Base-by-base conservation (phyloP, 2,329 filamentous ascomycete species). In the Colletotrichum endophyticum region DNA sequence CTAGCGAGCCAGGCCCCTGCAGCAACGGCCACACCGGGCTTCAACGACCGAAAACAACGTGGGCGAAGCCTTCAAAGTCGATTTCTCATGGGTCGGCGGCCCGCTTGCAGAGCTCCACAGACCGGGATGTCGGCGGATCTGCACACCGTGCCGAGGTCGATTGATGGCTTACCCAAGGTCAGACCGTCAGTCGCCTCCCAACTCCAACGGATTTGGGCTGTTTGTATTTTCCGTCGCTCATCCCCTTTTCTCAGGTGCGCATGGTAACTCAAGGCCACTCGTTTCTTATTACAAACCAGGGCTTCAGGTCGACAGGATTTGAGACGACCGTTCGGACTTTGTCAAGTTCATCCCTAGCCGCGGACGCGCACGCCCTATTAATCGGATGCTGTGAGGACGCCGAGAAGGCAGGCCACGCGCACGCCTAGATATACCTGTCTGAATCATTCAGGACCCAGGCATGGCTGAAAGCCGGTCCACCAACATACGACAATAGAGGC, bases 181-280 rank as follows among this genome's bases (percentile, higher is more conserved):
- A 53, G 44, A 22, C 32, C 30, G 15, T 32, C 25, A 15, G 28
- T n/a, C 59, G 13, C 13, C 32, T 61, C 32, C 70, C 74, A 76
- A 76, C 34, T 74, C 74, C 74, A 34, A 74, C 74, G 74, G 74
- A 62, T 27, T 76, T 76, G 64, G 61, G n/a, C 32, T 39, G n/a
- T 28, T 62, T 62, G 12, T 27, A 36, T 36, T 53, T 39, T 27
- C 49, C 32, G 32, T 25, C n/a, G 39, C 32, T 49, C 34, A 59
- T 36, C 39, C 57, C 57, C 25, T 53, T 53, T n/a, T 16, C 19
- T 57, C 61, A n/a, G 11, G 15, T 66, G 32, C 32, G 11, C 11
- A 53, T 53, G 44, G n/a, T 22, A 22, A 53, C n/a, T 53, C n/a
- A 7, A 53, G 22, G n/a, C n/a, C n/a, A 53, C 8, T 34, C 27